These are phyloP conservation scores for Alternaria arborescens DNA, from an alignment of 2,329 filamentous ascomycete species.

Conservation along the genomic window DNA sequence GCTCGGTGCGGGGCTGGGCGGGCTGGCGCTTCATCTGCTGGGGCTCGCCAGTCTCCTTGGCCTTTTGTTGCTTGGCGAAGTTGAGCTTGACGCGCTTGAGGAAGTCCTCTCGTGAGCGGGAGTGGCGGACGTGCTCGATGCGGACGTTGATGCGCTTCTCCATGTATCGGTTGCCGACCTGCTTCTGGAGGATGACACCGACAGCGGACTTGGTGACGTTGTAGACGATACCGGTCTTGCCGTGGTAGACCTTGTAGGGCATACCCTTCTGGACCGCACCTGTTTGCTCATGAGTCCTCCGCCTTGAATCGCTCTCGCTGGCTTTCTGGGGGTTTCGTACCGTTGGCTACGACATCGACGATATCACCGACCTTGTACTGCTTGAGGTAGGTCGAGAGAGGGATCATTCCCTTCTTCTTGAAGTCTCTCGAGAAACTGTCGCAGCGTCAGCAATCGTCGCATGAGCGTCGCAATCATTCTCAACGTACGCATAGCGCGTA, in stretches of 20 bases:
- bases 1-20: slow-evolving; percentile 77
- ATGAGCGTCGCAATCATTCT: slow-evolving; percentile 4
- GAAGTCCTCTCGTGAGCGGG: slow-evolving; percentile 96
- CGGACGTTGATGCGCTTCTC: slow-evolving; percentile 99
- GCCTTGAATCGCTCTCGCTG: slow-evolving; percentile 20
- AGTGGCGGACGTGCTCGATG: slow-evolving; percentile 94
- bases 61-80: slow-evolving; percentile 89
- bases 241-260: slow-evolving; percentile 99
- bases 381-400: slow-evolving; percentile 91
- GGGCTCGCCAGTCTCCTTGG: slow-evolving; percentile 86
- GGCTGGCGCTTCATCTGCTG: slow-evolving; percentile 95
- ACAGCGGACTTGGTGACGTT: slow-evolving; percentile 99
- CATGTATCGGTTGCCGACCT: slow-evolving; percentile 98
- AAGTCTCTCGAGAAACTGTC: slow-evolving; percentile 82
- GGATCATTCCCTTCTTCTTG: slow-evolving; percentile 95
- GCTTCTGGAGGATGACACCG: slow-evolving; percentile 96
- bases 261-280: slow-evolving; percentile 66
- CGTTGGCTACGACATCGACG: slow-evolving; percentile 98
- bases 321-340: slow-evolving; percentile 67
- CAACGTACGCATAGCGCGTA: slow-evolving; percentile 53
- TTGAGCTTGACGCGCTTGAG: slow-evolving; percentile 95
- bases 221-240: slow-evolving; percentile 93
- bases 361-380: slow-evolving; percentile 98
- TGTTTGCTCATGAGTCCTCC: slow-evolving; percentile 35
- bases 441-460: slow-evolving; percentile 33